Percentiles rank a stretch among this genome's conserved stretches.
Conservation (phyloP, 768 basidiomycete genomes). For the Tulasnella calospora region DNA sequence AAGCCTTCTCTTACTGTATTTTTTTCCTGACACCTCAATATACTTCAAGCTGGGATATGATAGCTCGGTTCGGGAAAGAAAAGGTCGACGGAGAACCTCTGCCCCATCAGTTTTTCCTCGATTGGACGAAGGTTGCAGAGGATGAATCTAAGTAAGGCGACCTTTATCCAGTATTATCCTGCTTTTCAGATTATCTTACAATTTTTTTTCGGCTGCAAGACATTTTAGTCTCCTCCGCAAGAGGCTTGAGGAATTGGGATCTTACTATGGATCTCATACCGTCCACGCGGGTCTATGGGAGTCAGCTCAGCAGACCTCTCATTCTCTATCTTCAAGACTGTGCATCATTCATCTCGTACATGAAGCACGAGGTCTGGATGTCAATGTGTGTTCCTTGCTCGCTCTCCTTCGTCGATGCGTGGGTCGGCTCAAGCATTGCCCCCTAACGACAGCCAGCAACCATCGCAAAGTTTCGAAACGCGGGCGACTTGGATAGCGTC, state of each 20-base stretch:
- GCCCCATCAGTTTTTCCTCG: constrained; percentile 70
- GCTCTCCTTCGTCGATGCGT: too few species aligned
- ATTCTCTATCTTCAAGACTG: constrained; percentile 63
- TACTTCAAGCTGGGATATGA: constrained; percentile 66
- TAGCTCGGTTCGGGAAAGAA: constrained; percentile 60
- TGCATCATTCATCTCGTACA: constrained; percentile 84
- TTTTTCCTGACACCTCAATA: constrained; percentile 3
- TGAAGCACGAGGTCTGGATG: constrained; percentile 77
- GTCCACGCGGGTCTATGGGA: constrained; percentile 80
- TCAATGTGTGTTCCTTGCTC: constrained; percentile 43
- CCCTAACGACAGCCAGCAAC: constrained; percentile 47
- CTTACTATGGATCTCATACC: constrained; percentile 63
- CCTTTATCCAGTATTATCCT: too few species aligned
- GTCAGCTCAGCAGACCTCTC: constrained; percentile 60
- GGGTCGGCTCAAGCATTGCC: neutral
- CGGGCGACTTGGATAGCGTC: constrained; percentile 62
- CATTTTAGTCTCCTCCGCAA: constrained; percentile 27
- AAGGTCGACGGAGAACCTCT: constrained; percentile 44
- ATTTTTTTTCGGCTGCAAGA: neutral
- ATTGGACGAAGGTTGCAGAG: constrained; percentile 78
- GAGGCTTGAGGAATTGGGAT: constrained; percentile 62
- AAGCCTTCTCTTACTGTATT: constrained; percentile 19
- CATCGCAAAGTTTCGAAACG: constrained; percentile 63
- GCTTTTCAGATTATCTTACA: too few species aligned
- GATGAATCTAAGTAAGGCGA: constrained; percentile 51